These are phyloP conservation scores for Emmonsiellopsis sp. DNA, from an alignment of 2,329 filamentous ascomycete species.

Conservation along the genomic window DNA sequence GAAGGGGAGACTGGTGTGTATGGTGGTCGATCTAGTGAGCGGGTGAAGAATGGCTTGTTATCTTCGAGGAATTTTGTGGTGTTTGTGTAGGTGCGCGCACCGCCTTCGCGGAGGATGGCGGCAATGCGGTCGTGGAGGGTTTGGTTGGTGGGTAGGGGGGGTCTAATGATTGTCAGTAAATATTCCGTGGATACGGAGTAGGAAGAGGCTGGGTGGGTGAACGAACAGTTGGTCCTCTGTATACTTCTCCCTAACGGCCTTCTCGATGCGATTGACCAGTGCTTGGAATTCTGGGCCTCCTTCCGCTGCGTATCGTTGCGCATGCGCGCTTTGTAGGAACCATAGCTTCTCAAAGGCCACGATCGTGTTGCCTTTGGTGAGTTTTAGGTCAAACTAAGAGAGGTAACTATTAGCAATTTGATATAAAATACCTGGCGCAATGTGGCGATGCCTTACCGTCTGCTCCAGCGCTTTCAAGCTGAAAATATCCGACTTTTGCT, in stretches of 20 bases:
- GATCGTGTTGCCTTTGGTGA: conserved; percentile 82
- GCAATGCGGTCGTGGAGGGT: conserved; percentile 40
- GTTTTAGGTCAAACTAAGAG: conserved; percentile 66
- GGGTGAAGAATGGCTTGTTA: conserved; percentile 34
- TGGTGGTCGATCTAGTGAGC: conserved; percentile 19
- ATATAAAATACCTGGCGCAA: neutral
- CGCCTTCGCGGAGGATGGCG: conserved; percentile 36
- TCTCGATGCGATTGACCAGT: conserved; percentile 29
- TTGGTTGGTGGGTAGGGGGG: conserved; percentile 23
- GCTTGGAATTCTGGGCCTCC: conserved; percentile 35
- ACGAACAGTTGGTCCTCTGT: conserved; percentile 23
- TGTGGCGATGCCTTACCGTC: conserved; percentile 43
- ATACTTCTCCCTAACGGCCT: conserved; percentile 18
- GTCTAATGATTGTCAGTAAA: conserved; percentile 13
- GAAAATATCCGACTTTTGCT: conserved; percentile 59
- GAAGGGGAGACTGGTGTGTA: conserved; percentile 16
- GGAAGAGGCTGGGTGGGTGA: neutral
- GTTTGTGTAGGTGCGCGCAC: conserved; percentile 11
- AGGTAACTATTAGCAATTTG: neutral
- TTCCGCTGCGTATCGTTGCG: conserved; percentile 38
- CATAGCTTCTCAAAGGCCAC: conserved; percentile 72
- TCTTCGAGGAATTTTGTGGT: conserved; percentile 9
- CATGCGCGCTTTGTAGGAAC: conserved; percentile 67
- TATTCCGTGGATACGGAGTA: neutral
- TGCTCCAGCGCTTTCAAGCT: conserved; percentile 60